These are phyloP conservation scores for Corylus heterophylla DNA, from an alignment of 306 rosid species.

Conservation along the genomic window DNA sequence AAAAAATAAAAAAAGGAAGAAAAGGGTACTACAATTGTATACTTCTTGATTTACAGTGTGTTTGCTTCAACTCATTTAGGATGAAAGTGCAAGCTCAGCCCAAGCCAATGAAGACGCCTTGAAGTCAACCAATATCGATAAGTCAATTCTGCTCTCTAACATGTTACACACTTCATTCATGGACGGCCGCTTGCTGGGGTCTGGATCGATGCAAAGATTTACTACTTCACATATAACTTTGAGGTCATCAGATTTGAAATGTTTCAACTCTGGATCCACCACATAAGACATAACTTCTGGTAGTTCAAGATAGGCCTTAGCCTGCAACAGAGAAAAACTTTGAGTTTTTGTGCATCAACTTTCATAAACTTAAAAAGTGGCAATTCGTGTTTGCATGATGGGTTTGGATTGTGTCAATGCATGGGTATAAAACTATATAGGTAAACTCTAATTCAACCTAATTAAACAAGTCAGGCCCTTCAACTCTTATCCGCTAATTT, in stretches of 20 bases:
- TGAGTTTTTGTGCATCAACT: slow-evolving; percentile 16
- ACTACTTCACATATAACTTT: slow-evolving; percentile 76
- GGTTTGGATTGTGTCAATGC: no score
- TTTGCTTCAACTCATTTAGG: slow-evolving; percentile 54
- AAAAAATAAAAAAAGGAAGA: slow-evolving; percentile 23
- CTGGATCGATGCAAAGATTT: slow-evolving; percentile 67
- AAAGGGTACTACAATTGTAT: slow-evolving; percentile 36
- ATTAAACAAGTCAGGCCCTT: no score
- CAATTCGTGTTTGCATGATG: no score
- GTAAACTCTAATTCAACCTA: no score
- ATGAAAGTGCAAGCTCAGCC: slow-evolving; percentile 94
- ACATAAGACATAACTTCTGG: slow-evolving; percentile 74
- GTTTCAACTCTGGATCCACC: slow-evolving; percentile 83
- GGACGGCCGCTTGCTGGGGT: slow-evolving; percentile 51
- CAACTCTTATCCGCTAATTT: no score
- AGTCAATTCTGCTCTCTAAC: slow-evolving; percentile 86
- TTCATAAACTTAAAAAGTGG: neutral
- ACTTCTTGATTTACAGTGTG: slow-evolving; percentile 57
- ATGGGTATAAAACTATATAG: no score
- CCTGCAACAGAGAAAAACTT: slow-evolving; percentile 53
- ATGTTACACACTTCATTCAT: slow-evolving; percentile 67
- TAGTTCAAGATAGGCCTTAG: slow-evolving; percentile 73
- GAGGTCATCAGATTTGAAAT: slow-evolving; percentile 74
- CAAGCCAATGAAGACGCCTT: slow-evolving; percentile 91
- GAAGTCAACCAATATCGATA: slow-evolving; percentile 67